Evolutionary conservation across 2,329 filamentous ascomycete genomes (phyloP).

Genomic region (Graphilbum fragrans): DNA sequence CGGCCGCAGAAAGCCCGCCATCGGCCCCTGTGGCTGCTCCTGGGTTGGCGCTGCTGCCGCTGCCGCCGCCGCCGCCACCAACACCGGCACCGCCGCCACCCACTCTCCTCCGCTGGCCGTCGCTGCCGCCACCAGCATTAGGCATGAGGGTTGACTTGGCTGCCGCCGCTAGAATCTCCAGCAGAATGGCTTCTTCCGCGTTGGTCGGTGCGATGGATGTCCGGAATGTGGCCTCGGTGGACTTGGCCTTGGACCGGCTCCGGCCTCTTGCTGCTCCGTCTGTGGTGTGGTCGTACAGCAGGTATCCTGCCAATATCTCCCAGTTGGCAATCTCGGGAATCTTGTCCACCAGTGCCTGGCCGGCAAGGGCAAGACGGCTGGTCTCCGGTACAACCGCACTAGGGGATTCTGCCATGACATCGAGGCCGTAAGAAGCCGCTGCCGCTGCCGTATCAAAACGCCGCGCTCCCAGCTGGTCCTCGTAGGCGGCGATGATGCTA

Average conservation of each 20-base stretch:
- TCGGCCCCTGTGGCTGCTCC: not conserved
- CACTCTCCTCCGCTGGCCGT: conserved; percentile 32
- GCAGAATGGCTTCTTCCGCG: conserved; percentile 69
- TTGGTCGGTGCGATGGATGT: conserved; percentile 60
- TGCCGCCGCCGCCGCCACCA: not conserved
- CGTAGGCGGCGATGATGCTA: conserved; percentile 72
- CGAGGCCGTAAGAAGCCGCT: conserved; percentile 17
- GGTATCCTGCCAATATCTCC: conserved; percentile 79
- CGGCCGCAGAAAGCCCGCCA: not conserved
- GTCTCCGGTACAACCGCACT: conserved; percentile 57
- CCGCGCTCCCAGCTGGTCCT: conserved; percentile 48
- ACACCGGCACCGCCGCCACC: conserved; percentile 44
- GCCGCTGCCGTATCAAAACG: conserved; percentile 12
- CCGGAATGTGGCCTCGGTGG: conserved; percentile 51
- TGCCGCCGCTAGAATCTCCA: conserved; percentile 76
- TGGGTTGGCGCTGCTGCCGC: not conserved
- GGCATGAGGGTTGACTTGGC: conserved; percentile 64
- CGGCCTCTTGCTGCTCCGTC: conserved; percentile 30
- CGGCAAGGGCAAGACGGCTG: conserved; percentile 65
- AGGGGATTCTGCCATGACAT: conserved; percentile 26
- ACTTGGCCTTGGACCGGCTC: conserved; percentile 13
- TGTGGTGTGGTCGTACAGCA: conserved; percentile 81
- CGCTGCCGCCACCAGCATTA: conserved; percentile 41
- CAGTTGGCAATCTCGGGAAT: conserved; percentile 73
- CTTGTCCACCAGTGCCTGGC: conserved; percentile 74